Conservation (phyloP, 148 eudicot species). For the Suaeda aralocaspica region DNA sequence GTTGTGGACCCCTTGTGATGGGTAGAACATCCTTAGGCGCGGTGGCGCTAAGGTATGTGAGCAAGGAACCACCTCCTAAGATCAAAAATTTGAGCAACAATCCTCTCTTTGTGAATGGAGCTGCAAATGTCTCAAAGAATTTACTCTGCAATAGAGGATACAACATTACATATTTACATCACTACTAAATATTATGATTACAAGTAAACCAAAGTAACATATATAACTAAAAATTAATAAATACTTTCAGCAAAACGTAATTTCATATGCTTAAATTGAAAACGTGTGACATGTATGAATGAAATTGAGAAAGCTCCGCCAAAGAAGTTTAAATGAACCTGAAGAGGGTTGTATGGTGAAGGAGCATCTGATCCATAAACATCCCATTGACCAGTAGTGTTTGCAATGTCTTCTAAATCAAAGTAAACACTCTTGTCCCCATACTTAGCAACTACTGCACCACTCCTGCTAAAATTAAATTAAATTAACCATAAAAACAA, state of each 20-base stretch:
- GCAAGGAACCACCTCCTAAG: conserved; percentile 82
- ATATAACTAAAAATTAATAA: too few species aligned
- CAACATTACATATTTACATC: too few species aligned
- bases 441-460: conserved; percentile 82
- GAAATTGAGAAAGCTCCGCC: background rate
- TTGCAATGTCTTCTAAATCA: conserved; percentile 88
- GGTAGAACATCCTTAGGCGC: conserved; percentile 76
- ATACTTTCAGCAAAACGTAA: too few species aligned
- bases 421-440: conserved; percentile 98
- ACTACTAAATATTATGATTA: too few species aligned
- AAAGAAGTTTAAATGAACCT: conserved; percentile 41
- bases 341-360: conserved; percentile 92
- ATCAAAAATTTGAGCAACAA: conserved; percentile 88
- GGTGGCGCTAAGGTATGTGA: conserved; percentile 76
- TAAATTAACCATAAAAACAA: background rate
- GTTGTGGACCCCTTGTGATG: conserved; percentile 93
- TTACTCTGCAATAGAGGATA: conserved; percentile 97
- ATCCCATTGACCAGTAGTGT: conserved; percentile 99
- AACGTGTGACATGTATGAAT: too few species aligned
- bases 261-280: too few species aligned
- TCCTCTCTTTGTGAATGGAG: conserved; percentile 99
- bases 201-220: too few species aligned
- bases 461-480: conserved; percentile 37
- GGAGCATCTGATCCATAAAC: conserved; percentile 99
- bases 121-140: conserved; percentile 98